These are phyloP conservation scores for Hypoxylon fuscum DNA, from an alignment of 495 filamentous ascomycete species.

Conservation along the genomic window DNA sequence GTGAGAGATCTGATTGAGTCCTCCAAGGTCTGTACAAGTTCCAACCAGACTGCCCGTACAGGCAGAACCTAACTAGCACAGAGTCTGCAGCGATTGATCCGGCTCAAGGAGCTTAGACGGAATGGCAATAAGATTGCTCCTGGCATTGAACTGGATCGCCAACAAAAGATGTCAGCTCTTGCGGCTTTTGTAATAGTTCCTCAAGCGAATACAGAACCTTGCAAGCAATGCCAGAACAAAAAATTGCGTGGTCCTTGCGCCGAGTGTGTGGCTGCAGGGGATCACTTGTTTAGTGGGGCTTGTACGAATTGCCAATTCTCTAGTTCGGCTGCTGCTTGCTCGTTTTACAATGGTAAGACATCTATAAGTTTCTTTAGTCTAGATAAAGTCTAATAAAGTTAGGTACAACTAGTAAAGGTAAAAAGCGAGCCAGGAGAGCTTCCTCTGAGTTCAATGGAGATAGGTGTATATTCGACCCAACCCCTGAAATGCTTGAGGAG, in stretches of 20 bases:
- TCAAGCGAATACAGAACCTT: background rate
- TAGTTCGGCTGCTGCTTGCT: conserved; percentile 4
- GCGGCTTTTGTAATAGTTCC: conserved; percentile 1
- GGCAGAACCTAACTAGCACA: background rate
- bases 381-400: background rate
- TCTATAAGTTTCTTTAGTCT: background rate
- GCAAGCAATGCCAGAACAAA: conserved; percentile 4
- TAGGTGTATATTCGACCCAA: background rate
- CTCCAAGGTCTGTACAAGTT: background rate
- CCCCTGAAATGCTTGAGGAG: background rate
- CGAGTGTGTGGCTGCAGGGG: background rate
- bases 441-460: background rate
- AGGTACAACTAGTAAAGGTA: background rate
- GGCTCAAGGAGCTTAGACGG: conserved; percentile 3
- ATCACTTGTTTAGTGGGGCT: background rate
- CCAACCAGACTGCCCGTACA: background rate
- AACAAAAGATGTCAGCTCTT: conserved; percentile 14
- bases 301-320: conserved; percentile 18
- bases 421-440: background rate
- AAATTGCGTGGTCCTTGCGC: conserved; percentile 5
- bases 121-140: background rate
- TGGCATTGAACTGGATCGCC: conserved; percentile 1
- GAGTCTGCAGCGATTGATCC: background rate
- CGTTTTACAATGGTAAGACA: conserved; percentile 7
- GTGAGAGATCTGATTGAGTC: background rate